phyloP scores from a whole-genome alignment of 169 alveolate genomes.

The Plasmodium billcollinsi region DNA sequence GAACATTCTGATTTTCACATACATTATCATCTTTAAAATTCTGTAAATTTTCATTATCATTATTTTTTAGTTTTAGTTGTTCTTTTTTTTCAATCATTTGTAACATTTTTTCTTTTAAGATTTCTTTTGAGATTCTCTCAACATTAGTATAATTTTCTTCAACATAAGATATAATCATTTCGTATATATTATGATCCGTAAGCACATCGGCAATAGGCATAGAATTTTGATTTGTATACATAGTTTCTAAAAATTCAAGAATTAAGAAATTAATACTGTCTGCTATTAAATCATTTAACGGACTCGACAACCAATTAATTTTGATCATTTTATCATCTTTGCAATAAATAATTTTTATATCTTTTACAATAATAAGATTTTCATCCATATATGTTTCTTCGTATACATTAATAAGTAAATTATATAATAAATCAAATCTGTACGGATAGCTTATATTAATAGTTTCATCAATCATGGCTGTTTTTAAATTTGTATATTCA shows the following conservation, averaged over 20 bases:
- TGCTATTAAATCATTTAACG: constrained; percentile 85
- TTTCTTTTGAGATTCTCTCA: constrained; percentile 48
- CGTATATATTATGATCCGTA: constrained; percentile 28
- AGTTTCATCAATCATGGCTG: constrained; percentile 80
- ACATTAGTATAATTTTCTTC: constrained; percentile 63
- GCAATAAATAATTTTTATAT: constrained; percentile 32
- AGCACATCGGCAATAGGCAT: constrained; percentile 8
- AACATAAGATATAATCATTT: constrained; percentile 60
- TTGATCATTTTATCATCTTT: constrained; percentile 41
- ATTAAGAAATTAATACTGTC: constrained; percentile 84
- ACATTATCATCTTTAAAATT: neutral
- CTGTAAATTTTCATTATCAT: neutral
- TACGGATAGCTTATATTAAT: constrained; percentile 79
- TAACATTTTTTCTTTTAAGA: constrained; percentile 14
- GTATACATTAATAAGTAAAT: constrained; percentile 77
- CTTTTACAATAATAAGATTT: constrained; percentile 61
- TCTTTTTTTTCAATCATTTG: constrained; percentile 6
- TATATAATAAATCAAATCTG: constrained; percentile 68
- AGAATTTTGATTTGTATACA: constrained; percentile 6
- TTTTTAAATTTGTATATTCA: constrained; percentile 75
- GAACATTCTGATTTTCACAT: neutral
- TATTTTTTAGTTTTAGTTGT: neutral
- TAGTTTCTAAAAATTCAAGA: constrained; percentile 76
- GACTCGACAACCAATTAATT: constrained; percentile 79
- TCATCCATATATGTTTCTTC: constrained; percentile 74